Evolutionary conservation across 148 eudicot genomes (phyloP).

Genomic region (Chenopodium berlandieri): DNA sequence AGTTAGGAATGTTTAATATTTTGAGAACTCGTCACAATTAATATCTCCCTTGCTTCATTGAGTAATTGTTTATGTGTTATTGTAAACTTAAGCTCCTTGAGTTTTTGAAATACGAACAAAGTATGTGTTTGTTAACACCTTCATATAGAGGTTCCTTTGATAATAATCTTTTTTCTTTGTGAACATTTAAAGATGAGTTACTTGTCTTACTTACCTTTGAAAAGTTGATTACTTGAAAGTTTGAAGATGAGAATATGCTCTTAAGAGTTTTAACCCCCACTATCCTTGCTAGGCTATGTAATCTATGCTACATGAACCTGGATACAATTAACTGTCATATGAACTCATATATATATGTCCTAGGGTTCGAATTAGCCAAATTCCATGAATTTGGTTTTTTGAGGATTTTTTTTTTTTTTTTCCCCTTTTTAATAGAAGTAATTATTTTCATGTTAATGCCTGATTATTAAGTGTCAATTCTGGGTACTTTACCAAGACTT

Average conservation of each 20-base stretch:
- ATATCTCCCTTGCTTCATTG: background rate
- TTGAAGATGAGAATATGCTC: background rate
- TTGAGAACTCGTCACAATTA: background rate
- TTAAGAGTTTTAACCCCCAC: no score
- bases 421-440: no score
- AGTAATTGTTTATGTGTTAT: background rate
- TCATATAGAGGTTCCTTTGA: background rate
- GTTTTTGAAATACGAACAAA: background rate
- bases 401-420: background rate
- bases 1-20: background rate
- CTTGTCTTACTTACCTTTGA: background rate
- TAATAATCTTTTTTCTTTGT: background rate
- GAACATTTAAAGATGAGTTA: background rate
- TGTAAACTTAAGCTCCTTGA: background rate
- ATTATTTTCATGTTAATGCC: background rate
- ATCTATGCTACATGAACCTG: no score
- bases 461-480: background rate
- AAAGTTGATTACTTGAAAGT: background rate
- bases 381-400: background rate
- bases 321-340: background rate
- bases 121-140: background rate
- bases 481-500: no score
- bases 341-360: no score
- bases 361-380: no score
- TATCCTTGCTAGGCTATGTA: background rate